phyloP scores from a whole-genome alignment of 225 moss, liverwort and hornwort species.

The Neckera pumila region DNA sequence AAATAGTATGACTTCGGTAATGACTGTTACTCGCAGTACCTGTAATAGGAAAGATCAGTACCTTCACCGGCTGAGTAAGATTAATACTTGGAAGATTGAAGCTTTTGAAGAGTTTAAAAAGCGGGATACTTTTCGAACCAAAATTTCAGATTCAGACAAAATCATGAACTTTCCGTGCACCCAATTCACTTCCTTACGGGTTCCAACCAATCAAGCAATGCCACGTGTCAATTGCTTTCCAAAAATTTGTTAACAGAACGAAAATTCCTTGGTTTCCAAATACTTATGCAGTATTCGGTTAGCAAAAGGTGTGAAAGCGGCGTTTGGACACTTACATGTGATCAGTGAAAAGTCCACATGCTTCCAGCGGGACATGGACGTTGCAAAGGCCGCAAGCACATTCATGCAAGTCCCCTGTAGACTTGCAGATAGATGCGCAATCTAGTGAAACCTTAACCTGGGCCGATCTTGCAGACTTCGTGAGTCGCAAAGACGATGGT shows the following conservation, averaged over 20 bases:
- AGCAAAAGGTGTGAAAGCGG: neutral
- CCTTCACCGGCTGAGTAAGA: neutral
- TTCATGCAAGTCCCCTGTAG: neutral
- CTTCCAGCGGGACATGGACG: neutral
- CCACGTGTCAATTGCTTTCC: neutral
- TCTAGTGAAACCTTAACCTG: neutral
- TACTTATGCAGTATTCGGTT: no score
- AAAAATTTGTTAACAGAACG: neutral
- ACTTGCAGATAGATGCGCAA: neutral
- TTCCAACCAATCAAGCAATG: neutral
- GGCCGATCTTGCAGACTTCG: neutral
- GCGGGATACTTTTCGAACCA: no score
- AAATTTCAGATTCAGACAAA: neutral
- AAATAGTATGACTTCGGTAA: neutral
- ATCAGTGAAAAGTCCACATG: conserved; percentile 10
- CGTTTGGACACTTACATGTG: neutral
- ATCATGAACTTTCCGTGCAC: neutral
- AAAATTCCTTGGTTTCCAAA: neutral
- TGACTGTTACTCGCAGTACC: accelerated
- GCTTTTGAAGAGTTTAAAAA: neutral
- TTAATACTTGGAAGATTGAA: neutral
- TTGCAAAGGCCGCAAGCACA: neutral
- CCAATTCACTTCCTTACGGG: neutral
- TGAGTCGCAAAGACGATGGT: neutral
- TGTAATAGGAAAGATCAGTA: neutral